Conservation (phyloP, 805 yeast genomes). For the Candida dendrica region DNA sequence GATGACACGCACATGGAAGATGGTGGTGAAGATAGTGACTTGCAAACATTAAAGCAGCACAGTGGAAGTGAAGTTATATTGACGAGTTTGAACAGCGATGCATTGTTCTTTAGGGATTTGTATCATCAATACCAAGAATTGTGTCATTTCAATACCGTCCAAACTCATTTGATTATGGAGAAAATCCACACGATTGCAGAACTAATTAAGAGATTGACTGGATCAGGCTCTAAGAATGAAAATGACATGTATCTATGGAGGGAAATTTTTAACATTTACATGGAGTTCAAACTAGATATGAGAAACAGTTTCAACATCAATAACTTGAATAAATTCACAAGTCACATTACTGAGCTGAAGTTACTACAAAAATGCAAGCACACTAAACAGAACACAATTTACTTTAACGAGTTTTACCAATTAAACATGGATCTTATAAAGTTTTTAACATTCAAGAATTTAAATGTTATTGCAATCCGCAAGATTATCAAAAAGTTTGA, state of each 20-base stretch:
- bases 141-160: constrained; percentile 37
- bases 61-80: too few relatives aligned
- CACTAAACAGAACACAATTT: constrained; percentile 35
- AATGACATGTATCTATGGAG: constrained; percentile 66
- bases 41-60: too few relatives aligned
- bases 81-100: constrained; percentile 1
- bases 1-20: too few relatives aligned
- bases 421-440: constrained; percentile 50
- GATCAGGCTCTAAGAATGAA: constrained; percentile 20
- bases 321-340: constrained; percentile 38
- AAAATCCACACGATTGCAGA: constrained; percentile 17
- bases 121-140: constrained; percentile 9
- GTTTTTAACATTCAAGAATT: constrained; percentile 50
- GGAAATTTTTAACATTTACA: constrained; percentile 54
- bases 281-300: constrained; percentile 62
- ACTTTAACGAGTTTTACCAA: constrained; percentile 43
- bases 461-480: constrained; percentile 56
- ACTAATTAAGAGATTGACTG: constrained; percentile 22
- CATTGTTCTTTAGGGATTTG: constrained; percentile 13
- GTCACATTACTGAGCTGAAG: constrained; percentile 33
- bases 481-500: constrained; percentile 74
- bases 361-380: constrained; percentile 29
- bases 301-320: constrained; percentile 36
- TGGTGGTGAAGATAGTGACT: too few relatives aligned
- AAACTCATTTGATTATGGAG: constrained; percentile 30